Base-by-base conservation (phyloP, 805 yeast species). In the Hanseniaspora vineae region DNA sequence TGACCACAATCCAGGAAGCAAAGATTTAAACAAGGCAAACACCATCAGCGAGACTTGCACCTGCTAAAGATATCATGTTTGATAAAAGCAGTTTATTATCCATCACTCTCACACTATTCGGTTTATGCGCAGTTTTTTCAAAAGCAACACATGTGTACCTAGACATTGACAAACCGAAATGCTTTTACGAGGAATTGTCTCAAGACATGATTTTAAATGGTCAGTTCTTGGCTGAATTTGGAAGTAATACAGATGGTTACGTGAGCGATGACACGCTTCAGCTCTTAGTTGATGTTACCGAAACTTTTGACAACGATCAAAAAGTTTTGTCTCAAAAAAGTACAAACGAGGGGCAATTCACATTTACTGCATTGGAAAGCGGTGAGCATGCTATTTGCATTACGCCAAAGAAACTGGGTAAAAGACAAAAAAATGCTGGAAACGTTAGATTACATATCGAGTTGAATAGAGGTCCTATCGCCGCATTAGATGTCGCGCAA, bases 311-410 rank as follows among this genome's bases (percentile, higher is more conserved):
- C 66, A 78, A 80, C 60, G 76, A 84, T 64, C 90, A 89, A 64
- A 71, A 80, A 50, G 95, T 87, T 23, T 80, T 80, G 35, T 64
- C 71, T 50, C 95, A 86, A 62, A 77, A 71, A 57, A 77, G 80
- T 29, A 54, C 72, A 2, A 67, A 84, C 12, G 65, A 62, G 39
- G 84, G 87, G 14, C 81, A 80, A 51, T 84, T 86, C 64, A 73
- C 88, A 31, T 88, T 85, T 69, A 81, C 89, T 12, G 84, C 96
- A 1, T 67, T 78, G 43, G 95, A 84, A 47, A 69, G 81, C 11
- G 96, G 96, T 37, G 94, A 84, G 61, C 96, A 88, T 70, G 73
- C 74, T 57, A 73, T 89, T 56, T 88, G 97, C 66, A 68, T 88
- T 63, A 79, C 78, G 39, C 79, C 32, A 43, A 43, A n/a, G 11